Conservation (phyloP, 2,329 filamentous ascomycete genomes). For the Ophioceras dolichostomum region DNA sequence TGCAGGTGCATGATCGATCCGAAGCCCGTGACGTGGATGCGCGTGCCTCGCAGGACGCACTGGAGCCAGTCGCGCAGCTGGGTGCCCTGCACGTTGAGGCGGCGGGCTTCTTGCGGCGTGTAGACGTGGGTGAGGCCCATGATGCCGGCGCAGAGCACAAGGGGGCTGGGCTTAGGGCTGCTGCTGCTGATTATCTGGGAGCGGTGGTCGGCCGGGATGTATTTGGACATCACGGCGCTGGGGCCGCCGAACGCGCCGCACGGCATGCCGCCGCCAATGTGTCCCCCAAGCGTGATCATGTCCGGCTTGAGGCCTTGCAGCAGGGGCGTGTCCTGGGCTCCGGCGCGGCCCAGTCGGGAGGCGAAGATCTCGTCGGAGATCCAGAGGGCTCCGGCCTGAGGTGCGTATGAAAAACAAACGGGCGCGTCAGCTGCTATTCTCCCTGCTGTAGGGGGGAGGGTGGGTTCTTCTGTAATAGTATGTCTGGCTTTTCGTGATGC, state of each 20-base stretch:
- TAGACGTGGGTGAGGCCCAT: slow-evolving; percentile 22
- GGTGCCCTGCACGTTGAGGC: slow-evolving; percentile 19
- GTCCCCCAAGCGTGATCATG: slow-evolving; percentile 43
- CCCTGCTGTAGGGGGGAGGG: no score
- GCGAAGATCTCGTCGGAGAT: slow-evolving; percentile 65
- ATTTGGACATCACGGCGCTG: slow-evolving; percentile 57
- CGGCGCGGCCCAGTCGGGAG: slow-evolving; percentile 39
- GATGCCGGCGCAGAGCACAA: slow-evolving; percentile 45
- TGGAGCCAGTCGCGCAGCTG: slow-evolving; percentile 17
- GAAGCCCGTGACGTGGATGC: slow-evolving; percentile 22
- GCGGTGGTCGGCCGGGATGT: slow-evolving; percentile 47
- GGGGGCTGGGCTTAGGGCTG: slow-evolving; percentile 49
- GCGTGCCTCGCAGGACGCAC: slow-evolving; percentile 19
- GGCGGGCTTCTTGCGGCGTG: slow-evolving; percentile 17
- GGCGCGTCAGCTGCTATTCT: no score
- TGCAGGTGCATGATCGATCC: slow-evolving; percentile 24
- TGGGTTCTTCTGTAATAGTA: no score
- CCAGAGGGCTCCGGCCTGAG: slow-evolving; percentile 40
- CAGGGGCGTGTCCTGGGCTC: slow-evolving; percentile 39
- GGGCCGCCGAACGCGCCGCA: slow-evolving; percentile 48
- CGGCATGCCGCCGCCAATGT: slow-evolving; percentile 42
- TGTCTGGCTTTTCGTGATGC: no score
- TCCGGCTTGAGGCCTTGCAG: slow-evolving; percentile 49
- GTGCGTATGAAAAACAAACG: no score
- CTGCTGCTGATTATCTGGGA: slow-evolving; percentile 42